Evolutionary conservation across 2,329 filamentous ascomycete genomes (phyloP), one percentile per base, ranked within the genome.

Genomic region (Arthrobotrys sinensis): DNA sequence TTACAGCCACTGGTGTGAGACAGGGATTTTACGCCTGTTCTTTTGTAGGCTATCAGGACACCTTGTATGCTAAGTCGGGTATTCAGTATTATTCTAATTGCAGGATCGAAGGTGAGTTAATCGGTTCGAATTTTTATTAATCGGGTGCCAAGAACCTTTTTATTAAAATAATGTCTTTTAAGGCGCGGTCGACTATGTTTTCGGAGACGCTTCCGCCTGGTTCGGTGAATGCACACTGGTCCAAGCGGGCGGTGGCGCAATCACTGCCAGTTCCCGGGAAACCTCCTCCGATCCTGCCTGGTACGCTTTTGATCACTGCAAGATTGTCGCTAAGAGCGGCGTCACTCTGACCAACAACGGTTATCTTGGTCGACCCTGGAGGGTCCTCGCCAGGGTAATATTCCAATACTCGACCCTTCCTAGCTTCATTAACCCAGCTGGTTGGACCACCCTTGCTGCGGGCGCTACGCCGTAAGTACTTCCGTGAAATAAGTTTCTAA

Each of bases 181-280:
- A 83, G 83, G 83, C 7, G 82, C 83, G 0, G 81, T 82, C 2
- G 84, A 84, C 77, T 84, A 83, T 64, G 84, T 84, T 32, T 84
- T 84, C 62, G 83, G 83, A 24, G 82, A 82, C 43, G 83, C 80
- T 5, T 55, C 65, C 2, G 80, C 80, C 6, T 81, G 80, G 80
- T 81, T 81, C 80, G 81, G 80, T 7, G 81, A 83, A 70, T 84
- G 83, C 55, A 82, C 82, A 40, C 82, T 84, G 6, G 80, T 82
- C 14, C 83, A 83, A 52, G 83, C 81, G n/a, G 83, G 83, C 0
- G 63, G 75, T 0, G 83, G 83, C 4, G 79, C 76, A 21, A 84
- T 84, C 19, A 84, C 83, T 3, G 84, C 83, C 14, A 83, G 66
- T 36, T 82, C 81, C 0, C 81, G 84, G 5, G 79, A 82, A 55